Conservation (phyloP, 441 rosid genomes). For the Metrosideros polymorpha region DNA sequence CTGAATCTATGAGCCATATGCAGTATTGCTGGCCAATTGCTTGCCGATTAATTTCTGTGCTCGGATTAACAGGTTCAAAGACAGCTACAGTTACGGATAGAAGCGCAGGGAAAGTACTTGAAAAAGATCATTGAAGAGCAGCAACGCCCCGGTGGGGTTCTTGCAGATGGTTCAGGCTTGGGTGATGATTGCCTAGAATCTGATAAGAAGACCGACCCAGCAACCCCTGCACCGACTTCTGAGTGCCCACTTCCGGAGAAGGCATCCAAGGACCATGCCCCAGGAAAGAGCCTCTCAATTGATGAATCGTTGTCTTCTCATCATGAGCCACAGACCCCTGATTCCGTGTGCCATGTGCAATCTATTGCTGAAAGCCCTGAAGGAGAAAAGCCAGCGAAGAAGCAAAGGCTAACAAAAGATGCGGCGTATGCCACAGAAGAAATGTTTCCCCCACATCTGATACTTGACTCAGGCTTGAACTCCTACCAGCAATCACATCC, state of each 20-base stretch:
- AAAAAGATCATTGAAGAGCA: slow-evolving; percentile 25
- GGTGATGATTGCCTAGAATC: slow-evolving; percentile 19
- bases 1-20: not conserved
- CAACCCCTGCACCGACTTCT: slow-evolving; percentile 80
- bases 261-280: slow-evolving; percentile 49
- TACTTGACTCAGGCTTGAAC: slow-evolving; percentile 76
- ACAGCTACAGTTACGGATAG: slow-evolving; percentile 20
- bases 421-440: slow-evolving; percentile 34
- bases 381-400: slow-evolving; percentile 58
- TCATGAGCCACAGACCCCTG: slow-evolving; percentile 76
- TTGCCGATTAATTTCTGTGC: not conserved
- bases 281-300: slow-evolving; percentile 63
- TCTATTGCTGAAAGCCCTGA: slow-evolving; percentile 48
- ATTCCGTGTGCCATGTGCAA: slow-evolving; percentile 54
- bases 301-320: slow-evolving; percentile 78
- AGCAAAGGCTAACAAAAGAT: slow-evolving; percentile 38
- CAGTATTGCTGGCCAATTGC: not conserved
- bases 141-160: slow-evolving; percentile 8
- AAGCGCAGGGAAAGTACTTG: slow-evolving; percentile 25
- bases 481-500: slow-evolving; percentile 44
- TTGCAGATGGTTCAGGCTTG: slow-evolving; percentile 16
- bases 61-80: slow-evolving; percentile 14
- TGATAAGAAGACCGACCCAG: slow-evolving; percentile 69
- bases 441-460: slow-evolving; percentile 46
- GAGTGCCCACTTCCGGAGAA: slow-evolving; percentile 74